Evolutionary conservation across 2,329 filamentous ascomycete species (phyloP), one percentile per base, ranked within the genome.

Genomic region (Colletotrichum ledebouriae): DNA sequence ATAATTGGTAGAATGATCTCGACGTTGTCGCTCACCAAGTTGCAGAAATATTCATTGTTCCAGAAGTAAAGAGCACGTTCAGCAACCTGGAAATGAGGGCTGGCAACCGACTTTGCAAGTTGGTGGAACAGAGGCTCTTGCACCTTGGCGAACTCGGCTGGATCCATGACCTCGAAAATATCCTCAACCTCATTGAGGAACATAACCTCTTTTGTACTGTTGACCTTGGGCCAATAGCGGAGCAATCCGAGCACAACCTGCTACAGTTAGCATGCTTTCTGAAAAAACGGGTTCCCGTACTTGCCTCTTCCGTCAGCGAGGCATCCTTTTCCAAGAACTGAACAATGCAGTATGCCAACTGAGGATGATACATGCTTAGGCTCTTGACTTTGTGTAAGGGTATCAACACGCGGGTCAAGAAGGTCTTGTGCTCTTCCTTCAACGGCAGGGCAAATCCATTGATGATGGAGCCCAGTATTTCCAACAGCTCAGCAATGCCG

Each of bases 11-110:
- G 85, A 74, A 99, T 99, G 53, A 97, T 95, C 76, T 98, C 95
- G 63, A 99, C 96, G 75, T 99, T 99, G 82, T 99, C 96, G 83
- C 94, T 98, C 73, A 99, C 96, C 67, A 99, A 86, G 77, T 98
- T 99, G 85, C 96, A 99, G 83, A 99, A 99, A 80, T 99, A 99
- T 80, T 99, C 96, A 77, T 99, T 99, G 85, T 99, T 99, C 96
- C 96, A 99, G 84, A 99, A 99, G 83, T 99, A 99, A 33, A 99
- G 86, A 5, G 96, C 96, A 72, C 96, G 90, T 82, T 99, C 96
- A 17, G 96, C 96, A 67, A 99, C 96, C 85, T 99, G 96, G 84
- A 99, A 99, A 81, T 99, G 96, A 56, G 96, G 96, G 78, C 96
- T 99, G 57, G 96, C 95, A 47, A 99, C 96, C 2, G 96, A 98